Base-by-base conservation (phyloP, 2,329 filamentous ascomycete genomes). In the Orbilia javanica region DNA sequence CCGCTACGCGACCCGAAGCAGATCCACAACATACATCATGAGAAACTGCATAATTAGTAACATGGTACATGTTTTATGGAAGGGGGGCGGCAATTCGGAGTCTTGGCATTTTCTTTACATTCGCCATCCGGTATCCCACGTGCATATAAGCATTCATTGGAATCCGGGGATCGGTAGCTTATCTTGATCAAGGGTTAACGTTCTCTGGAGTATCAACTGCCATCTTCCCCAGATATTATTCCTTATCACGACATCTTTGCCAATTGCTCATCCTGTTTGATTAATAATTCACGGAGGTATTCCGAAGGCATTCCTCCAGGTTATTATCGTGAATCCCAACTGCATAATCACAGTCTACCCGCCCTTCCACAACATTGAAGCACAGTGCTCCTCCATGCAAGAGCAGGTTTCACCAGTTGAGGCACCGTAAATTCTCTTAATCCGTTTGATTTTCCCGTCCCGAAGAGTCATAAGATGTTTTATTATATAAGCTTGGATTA, bases 1-100 rank as follows among this genome's bases (percentile, higher is more conserved):
- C 27, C 25, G 15, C 27, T 31, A 53, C 27, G 29, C 48, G 18
- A 70, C 29, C n/a, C 29, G 52, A 34, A 57, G n/a, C 29, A 20
- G 34, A 39, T 25, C 55, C 20, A 27, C 20, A 11, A 20, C 20
- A 60, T 10, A 60, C 20, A n/a, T 25, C 34, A 7, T 60, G 55
- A 42, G 20, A 27, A 60, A 60, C 27, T 7, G 52, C 18, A 18
- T 15, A 34, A 57, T 44, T n/a, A 18, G 3, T 42, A 4, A 39
- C 11, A 42, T n/a, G 22, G 34, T 36, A 34, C 29, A 10, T 4
- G 6, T 20, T 42, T 11, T 36, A 50, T 57, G 22, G 69, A 50
- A 66, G 31, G 39, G n/a, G 25, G 60, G 60, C 69, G 69, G 69
- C 69, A 73, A 36, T 13, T 53, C 69, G 69, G 69, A 72, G 69